These are phyloP conservation scores for Lentinus brumalis DNA, from an alignment of 768 basidiomycete species.

Conservation along the genomic window DNA sequence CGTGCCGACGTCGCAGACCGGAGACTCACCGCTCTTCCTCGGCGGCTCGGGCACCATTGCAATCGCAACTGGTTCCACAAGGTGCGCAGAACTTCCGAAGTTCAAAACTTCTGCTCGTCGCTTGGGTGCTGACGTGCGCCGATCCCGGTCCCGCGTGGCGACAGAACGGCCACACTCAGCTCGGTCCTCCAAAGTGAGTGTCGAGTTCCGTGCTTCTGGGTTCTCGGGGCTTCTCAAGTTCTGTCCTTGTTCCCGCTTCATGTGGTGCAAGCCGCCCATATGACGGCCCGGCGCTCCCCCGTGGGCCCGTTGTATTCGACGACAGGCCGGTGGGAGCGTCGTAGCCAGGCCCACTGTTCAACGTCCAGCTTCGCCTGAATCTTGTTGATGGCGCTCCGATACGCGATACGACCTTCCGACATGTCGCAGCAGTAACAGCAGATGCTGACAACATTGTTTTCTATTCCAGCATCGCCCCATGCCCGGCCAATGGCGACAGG, in stretches of 20 bases:
- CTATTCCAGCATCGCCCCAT: conserved; percentile 36
- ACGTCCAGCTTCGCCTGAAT: neutral
- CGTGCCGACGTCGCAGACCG: too few relatives aligned
- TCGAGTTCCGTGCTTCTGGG: neutral
- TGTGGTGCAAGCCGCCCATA: too few relatives aligned
- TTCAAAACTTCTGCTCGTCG: neutral
- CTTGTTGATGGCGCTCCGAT: neutral
- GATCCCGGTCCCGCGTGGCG: conserved; percentile 1
- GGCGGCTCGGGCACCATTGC: conserved; percentile 34
- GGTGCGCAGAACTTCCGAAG: conserved; percentile 6
- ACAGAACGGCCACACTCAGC: neutral
- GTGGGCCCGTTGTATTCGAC: too few relatives aligned
- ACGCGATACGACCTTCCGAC: conserved; percentile 28
- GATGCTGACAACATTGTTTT: conserved; percentile 17
- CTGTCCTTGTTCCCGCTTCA: neutral
- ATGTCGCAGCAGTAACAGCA: conserved; percentile 22
- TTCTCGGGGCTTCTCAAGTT: neutral
- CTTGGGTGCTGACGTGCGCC: neutral
- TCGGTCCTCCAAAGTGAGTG: neutral
- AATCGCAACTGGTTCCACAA: conserved; percentile 14
- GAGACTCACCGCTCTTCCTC: conserved; percentile 33
- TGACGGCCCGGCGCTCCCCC: too few relatives aligned
- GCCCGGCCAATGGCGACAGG: conserved; percentile 16
- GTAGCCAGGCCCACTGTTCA: too few relatives aligned
- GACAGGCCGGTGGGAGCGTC: too few relatives aligned